A percentile compares a stretch with the other conserved stretches of the same genome.
Evolutionary conservation across 345 rosid species (phyloP).

Genomic region (Orychophragmus violaceus): DNA sequence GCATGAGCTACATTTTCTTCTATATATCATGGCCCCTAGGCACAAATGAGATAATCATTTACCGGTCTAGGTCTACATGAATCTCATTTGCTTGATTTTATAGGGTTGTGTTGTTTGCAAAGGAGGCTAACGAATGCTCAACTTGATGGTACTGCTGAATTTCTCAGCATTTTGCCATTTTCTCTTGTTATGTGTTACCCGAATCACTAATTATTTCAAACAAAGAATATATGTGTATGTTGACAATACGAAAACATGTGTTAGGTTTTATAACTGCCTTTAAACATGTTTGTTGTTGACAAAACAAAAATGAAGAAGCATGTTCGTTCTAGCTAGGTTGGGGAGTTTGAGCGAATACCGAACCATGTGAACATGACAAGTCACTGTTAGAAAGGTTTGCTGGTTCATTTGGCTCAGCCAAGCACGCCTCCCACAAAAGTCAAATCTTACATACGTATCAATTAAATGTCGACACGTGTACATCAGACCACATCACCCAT

Average conservation of each 20-base stretch:
- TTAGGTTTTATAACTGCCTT: not conserved
- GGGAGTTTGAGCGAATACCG: not conserved
- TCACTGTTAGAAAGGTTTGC: not conserved
- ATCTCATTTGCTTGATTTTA: too few relatives aligned
- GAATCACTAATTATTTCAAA: not conserved
- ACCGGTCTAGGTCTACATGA: too few relatives aligned
- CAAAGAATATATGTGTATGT: not conserved
- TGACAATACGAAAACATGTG: not conserved
- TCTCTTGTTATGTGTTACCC: too few relatives aligned
- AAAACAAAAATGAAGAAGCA: too few relatives aligned
- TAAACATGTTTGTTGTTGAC: too few relatives aligned
- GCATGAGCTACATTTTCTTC: too few relatives aligned
- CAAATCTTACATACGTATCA: not conserved
- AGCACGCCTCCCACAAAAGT: slow-evolving; percentile 19
- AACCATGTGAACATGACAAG: not conserved
- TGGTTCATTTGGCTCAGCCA: slow-evolving; percentile 2
- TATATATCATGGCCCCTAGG: too few relatives aligned
- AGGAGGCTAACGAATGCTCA: not conserved
- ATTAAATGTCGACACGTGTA: slow-evolving; percentile 19
- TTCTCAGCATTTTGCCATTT: not conserved
- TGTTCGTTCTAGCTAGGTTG: not conserved
- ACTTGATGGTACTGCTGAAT: not conserved
- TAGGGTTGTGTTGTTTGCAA: not conserved
- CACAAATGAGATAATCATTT: too few relatives aligned
- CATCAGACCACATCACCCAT: not conserved